A percentile compares a stretch with the other conserved stretches of the same genome.
Evolutionary conservation across 2,329 filamentous ascomycete genomes (phyloP).

Genomic region (Trichothecium sympodiale): DNA sequence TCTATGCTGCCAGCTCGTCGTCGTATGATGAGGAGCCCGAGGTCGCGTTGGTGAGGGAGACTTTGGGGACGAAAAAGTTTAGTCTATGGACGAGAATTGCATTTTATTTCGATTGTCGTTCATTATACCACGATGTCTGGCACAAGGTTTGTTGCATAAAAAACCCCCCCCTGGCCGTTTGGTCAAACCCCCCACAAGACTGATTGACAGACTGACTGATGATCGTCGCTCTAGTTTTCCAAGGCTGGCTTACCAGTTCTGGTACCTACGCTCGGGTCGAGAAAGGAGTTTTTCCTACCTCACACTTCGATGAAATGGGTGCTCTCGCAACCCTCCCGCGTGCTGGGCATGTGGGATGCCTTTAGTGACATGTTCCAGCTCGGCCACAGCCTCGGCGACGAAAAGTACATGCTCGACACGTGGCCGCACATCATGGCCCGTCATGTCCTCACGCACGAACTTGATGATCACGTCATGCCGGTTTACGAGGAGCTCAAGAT

Average conservation of each 20-base stretch:
- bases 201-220: too few species aligned
- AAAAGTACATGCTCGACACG: conserved; percentile 19
- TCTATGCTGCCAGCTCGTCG: too few species aligned
- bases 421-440: conserved; percentile 19
- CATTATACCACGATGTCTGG: conserved; percentile 18
- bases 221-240: conserved; percentile 20
- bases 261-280: conserved; percentile 25
- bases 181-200: neutral
- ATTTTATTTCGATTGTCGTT: conserved; percentile 18
- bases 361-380: conserved; percentile 27
- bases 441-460: conserved; percentile 20
- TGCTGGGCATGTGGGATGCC: conserved; percentile 21
- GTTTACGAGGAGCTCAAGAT: conserved; percentile 17
- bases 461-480: conserved; percentile 19
- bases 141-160: conserved; percentile 12
- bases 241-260: conserved; percentile 30
- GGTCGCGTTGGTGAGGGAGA: conserved; percentile 4
- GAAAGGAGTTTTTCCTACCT: conserved; percentile 30
- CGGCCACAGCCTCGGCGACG: conserved; percentile 24
- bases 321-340: conserved; percentile 23
- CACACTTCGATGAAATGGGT: conserved; percentile 26
- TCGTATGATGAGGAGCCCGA: too few species aligned
- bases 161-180: neutral
- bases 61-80: conserved; percentile 8
- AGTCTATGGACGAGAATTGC: conserved; percentile 16